Evolutionary conservation across 2,329 filamentous ascomycete species (phyloP), one percentile per base, ranked within the genome.

Genomic region (Cadophora luteo-olivacea): DNA sequence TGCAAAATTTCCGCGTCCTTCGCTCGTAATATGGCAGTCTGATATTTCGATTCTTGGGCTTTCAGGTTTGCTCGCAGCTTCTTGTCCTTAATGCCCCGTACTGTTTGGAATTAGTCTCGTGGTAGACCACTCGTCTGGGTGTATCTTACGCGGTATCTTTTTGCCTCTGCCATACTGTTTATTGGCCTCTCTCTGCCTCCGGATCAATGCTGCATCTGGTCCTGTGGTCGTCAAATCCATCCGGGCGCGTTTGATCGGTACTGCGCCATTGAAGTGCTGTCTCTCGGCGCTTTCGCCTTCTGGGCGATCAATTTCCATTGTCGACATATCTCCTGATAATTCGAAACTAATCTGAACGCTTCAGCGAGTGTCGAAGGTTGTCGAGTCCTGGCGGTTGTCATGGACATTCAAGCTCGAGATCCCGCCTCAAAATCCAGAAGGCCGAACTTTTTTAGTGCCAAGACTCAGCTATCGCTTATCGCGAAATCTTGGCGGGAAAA

Each of bases 1-100:
- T 97, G 87, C 75, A 99, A 82, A 67, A 99, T 96, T 81, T 99
- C 96, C 25, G 95, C 93, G 84, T 97, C 95, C 81, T 97, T 97
- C 19, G 96, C 94, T 79, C 92, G 91, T 45, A 97, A 80, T 0
- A 92, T 84, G 0, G 95, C 95, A 75, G 91, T 87, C 76, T 94
- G 88, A 81, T 94, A 95, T 79, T 96, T 96, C 69, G 83, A 83
- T 79, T 99, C 96, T 57, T 97, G 85, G 1, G 85, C 85, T 77
- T 89, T 91, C 61, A 99, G 82, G 72, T 93, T 97, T 14, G 89
- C 87, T 61, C 93, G 91, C 71, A 98, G 82, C 80, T 98, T 99
- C 85, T 92, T 97, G 84, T 98, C 94, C 76, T 90, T 92, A 75
- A 97, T 87, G 88, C 65, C 94, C 48, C 41, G 55, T 19, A 57